These are phyloP conservation scores for Phoma sp. DNA, from an alignment of 2,329 filamentous ascomycete species.

Conservation along the genomic window DNA sequence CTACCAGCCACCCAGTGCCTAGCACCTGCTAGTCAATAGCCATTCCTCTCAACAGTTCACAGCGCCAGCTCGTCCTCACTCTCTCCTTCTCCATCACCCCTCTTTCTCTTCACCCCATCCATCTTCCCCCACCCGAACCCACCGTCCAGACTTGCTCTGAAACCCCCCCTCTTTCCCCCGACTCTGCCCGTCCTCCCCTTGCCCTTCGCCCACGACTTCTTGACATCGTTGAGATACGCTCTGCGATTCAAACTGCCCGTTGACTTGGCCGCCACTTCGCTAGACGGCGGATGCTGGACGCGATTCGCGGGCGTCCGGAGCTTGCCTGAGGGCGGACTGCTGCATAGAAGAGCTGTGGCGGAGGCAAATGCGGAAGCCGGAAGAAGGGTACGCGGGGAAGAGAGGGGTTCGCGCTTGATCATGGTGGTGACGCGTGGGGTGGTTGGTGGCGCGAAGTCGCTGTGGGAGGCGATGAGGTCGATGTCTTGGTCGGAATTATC, in stretches of 20 bases:
- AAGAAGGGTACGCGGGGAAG: not conserved
- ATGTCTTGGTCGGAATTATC: conserved; percentile 6
- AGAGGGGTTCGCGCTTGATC: conserved; percentile 34
- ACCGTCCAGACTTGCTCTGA: no score
- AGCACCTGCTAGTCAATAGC: no score
- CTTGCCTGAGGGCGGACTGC: conserved; percentile 2
- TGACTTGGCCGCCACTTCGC: not conserved
- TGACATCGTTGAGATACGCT: conserved; percentile 27
- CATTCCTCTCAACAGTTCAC: no score
- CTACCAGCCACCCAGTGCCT: no score
- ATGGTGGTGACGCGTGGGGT: conserved; percentile 13
- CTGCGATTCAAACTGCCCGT: conserved; percentile 5
- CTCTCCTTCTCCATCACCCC: no score
- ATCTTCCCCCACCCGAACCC: no score
- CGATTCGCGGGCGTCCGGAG: conserved; percentile 22
- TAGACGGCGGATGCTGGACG: not conserved
- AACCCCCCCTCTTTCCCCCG: no score
- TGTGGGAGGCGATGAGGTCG: conserved; percentile 4
- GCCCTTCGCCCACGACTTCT: conserved; percentile 30
- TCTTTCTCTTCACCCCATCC: no score
- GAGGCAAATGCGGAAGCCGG: conserved; percentile 5
- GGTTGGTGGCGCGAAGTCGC: not conserved
- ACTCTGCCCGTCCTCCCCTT: no score
- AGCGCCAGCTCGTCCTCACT: no score
- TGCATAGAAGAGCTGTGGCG: conserved; percentile 14